Evolutionary conservation across 768 basidiomycete species (phyloP), one percentile per base, ranked within the genome.

Genomic region (Gautieria morchelliformis): DNA sequence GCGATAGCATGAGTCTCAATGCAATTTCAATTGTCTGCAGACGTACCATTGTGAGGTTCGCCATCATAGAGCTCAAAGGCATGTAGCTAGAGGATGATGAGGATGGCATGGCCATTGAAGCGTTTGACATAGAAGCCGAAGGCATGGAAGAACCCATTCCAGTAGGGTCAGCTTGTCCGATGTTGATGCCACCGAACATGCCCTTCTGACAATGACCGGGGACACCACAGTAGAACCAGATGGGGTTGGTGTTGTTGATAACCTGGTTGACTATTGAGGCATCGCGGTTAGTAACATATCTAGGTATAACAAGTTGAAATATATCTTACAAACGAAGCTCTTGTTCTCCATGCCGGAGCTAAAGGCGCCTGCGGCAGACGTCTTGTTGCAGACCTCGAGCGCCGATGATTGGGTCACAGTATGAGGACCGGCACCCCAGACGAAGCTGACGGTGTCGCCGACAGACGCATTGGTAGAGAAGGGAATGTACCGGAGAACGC

Each of bases 331-430:
- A 57, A 78, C 74, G 72, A 84, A 85, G 71, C 67, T 74, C 69
- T 77, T 71, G 72, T 81, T 73, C 57, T 87, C 86, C 45, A 63
- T 65, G 63, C 89, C 89, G 33, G 85, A 83, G 9, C 79, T 71
- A 74, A 90, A 90, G 41, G 52, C 75, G 75, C 19, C 56, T 1
- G 64, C 64, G 51, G 80, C 79, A 20, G 66, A 59, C 20, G 84
- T 78, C 72, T 82, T 82, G 80, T 91, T 91, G 80, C 89, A 92
- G 59, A 82, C 77, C 4, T 71, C 66, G 58, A 88, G 75, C 47
- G 73, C 66, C 0, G 86, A 87, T 17, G 81, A 81, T 74, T 89
- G 86, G 63, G 89, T 91, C 64, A 90, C 89, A 33, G 87, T 90
- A 75, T 89, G 88, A 66, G 79, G 80, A 74, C 85, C 80, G 53